phyloP scores from a whole-genome alignment of 768 basidiomycete species.

The Erythrobasidium yunnanense region DNA sequence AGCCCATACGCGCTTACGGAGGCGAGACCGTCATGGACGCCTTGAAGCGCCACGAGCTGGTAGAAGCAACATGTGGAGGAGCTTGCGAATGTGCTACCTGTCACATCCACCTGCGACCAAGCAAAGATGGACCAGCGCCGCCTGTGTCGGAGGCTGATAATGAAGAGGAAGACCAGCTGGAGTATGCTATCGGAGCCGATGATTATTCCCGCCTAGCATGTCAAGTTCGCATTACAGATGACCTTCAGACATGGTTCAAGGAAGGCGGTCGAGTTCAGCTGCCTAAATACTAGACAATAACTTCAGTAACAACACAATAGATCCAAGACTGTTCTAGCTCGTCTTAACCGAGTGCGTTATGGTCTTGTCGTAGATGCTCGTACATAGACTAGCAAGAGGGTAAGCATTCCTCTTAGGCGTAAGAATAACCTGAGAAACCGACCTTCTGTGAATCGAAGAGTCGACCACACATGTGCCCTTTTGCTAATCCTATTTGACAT shows the following conservation, averaged over 20 bases:
- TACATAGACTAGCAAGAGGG: too few relatives aligned
- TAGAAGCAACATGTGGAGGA: conserved; percentile 35
- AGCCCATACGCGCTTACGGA: conserved; percentile 21
- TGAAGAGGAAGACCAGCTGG: conserved; percentile 38
- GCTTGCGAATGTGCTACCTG: conserved; percentile 38
- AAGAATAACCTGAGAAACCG: too few relatives aligned
- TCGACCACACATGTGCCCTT: neutral
- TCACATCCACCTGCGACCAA: conserved; percentile 31
- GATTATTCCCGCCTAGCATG: conserved; percentile 35
- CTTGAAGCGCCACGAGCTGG: neutral
- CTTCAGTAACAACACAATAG: too few relatives aligned
- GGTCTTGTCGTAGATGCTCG: too few relatives aligned
- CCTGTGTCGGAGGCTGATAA: conserved; percentile 30
- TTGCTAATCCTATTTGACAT: neutral
- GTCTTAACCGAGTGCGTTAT: too few relatives aligned
- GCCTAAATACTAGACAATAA: conserved; percentile 34
- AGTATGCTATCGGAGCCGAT: conserved; percentile 33
- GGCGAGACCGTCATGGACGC: conserved; percentile 35
- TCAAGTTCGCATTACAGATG: conserved; percentile 31
- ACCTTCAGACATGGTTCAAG: conserved; percentile 29
- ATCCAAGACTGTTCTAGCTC: too few relatives aligned
- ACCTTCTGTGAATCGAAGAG: neutral
- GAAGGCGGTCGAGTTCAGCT: conserved; percentile 29
- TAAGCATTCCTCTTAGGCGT: too few relatives aligned
- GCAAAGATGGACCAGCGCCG: neutral